These are phyloP conservation scores for Biscogniauxia sp. DNA, from an alignment of 2,329 filamentous ascomycete genomes.

Conservation along the genomic window DNA sequence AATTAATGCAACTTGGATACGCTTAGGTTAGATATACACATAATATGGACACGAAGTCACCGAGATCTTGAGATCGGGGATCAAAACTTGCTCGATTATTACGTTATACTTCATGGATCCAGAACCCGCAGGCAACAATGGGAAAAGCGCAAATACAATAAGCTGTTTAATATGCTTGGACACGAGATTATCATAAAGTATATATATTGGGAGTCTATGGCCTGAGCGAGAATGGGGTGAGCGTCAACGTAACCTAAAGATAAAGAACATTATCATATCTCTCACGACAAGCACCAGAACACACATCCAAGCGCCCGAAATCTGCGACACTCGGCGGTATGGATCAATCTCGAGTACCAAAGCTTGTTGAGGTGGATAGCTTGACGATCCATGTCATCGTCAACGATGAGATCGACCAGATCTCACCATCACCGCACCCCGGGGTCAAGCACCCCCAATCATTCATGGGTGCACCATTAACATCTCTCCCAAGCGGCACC, in stretches of 20 bases:
- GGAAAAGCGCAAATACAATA: background rate
- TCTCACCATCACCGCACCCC: constrained; percentile 45
- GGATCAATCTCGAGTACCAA: background rate
- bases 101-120: background rate
- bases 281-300: background rate
- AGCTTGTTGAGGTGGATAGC: constrained; percentile 26
- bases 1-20: background rate
- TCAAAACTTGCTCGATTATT: background rate
- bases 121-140: no score
- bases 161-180: background rate
- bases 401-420: constrained; percentile 53
- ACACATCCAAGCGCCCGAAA: background rate
- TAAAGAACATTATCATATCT: background rate
- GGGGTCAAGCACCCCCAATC: constrained; percentile 42
- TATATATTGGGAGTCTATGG: no score
- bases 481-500: constrained; percentile 31
- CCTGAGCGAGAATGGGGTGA: no score
- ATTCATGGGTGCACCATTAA: constrained; percentile 40
- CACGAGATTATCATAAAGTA: background rate
- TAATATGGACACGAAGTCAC: background rate
- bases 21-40: background rate
- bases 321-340: background rate
- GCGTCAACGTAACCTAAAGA: no score
- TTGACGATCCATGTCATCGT: constrained; percentile 50
- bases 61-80: background rate